Evolutionary conservation across 352 stramenopile genomes (phyloP).

Genomic region (Phytophthora cryptogea): DNA sequence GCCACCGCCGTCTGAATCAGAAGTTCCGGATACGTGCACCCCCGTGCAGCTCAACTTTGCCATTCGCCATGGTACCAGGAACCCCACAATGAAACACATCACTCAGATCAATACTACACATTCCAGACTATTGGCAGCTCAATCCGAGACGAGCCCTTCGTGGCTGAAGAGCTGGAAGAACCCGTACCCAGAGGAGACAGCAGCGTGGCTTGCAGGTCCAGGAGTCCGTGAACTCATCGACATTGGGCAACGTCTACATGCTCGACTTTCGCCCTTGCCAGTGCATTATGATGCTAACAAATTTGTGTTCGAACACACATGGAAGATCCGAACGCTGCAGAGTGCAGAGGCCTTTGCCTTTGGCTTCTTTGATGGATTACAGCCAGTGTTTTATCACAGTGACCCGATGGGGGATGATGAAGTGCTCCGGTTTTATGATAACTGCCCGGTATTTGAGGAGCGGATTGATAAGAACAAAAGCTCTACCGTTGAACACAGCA

Average conservation of each 20-base stretch:
- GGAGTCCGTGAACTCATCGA: constrained; percentile 67
- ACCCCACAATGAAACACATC: constrained; percentile 83
- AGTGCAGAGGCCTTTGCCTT: constrained; percentile 78
- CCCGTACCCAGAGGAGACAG: constrained; percentile 45
- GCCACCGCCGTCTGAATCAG: constrained; percentile 10
- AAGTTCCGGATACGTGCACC: constrained; percentile 28
- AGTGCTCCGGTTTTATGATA: constrained; percentile 83
- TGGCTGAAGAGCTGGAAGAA: constrained; percentile 61
- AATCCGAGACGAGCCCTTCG: background rate
- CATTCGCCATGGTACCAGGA: constrained; percentile 78
- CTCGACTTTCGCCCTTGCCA: constrained; percentile 39
- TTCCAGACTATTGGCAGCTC: constrained; percentile 36
- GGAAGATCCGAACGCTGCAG: constrained; percentile 79
- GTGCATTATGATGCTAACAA: constrained; percentile 36
- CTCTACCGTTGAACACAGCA: constrained; percentile 54
- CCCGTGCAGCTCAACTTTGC: constrained; percentile 80
- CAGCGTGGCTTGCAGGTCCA: constrained; percentile 55
- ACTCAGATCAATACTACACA: constrained; percentile 50
- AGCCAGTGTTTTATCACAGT: constrained; percentile 63
- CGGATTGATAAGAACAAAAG: constrained; percentile 68
- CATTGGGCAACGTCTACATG: constrained; percentile 58
- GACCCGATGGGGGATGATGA: constrained; percentile 58
- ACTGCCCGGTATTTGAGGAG: constrained; percentile 67
- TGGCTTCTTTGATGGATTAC: constrained; percentile 67
- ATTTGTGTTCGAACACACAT: constrained; percentile 81